A percentile compares a stretch with the other conserved stretches of the same genome.
phyloP scores from a whole-genome alignment of 2,329 filamentous ascomycete species.

The Neonectria punicea region DNA sequence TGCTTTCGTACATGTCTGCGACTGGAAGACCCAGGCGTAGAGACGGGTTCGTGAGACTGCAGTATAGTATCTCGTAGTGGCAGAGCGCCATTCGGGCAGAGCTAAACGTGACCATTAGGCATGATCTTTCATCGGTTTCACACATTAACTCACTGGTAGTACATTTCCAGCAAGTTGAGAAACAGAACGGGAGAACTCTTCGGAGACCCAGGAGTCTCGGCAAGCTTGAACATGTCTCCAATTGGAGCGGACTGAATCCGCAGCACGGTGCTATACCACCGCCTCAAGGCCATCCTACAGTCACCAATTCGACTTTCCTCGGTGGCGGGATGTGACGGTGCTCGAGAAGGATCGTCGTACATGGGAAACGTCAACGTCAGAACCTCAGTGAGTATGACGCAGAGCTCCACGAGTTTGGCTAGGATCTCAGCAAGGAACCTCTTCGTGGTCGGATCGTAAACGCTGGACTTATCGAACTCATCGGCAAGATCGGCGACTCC shows the following conservation, averaged over 20 bases:
- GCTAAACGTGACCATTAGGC: neutral
- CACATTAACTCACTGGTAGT: conserved; percentile 34
- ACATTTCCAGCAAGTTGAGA: conserved; percentile 41
- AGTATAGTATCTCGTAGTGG: conserved; percentile 38
- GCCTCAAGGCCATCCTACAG: conserved; percentile 33
- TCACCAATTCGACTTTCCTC: conserved; percentile 19
- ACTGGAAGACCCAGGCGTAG: conserved; percentile 13
- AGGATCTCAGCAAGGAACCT: conserved; percentile 17
- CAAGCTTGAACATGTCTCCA: conserved; percentile 22
- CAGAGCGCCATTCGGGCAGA: conserved; percentile 36
- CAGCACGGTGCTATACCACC: conserved; percentile 36
- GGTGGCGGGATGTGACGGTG: conserved; percentile 3
- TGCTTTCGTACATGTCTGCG: conserved; percentile 26
- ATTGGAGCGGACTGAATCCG: conserved; percentile 28
- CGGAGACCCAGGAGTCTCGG: conserved; percentile 11
- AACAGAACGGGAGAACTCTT: conserved; percentile 33
- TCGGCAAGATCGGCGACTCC: conserved; percentile 11
- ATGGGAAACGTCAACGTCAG: conserved; percentile 21
- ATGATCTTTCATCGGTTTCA: fast-evolving
- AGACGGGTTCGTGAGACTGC: conserved; percentile 21
- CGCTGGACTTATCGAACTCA: conserved; percentile 17
- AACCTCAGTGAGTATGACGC: conserved; percentile 24
- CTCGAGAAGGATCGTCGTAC: conserved; percentile 17
- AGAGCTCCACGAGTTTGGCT: conserved; percentile 18
- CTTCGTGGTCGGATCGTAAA: conserved; percentile 20